Conservation (phyloP, 768 basidiomycete genomes). For the Daedaleopsis nitida region DNA sequence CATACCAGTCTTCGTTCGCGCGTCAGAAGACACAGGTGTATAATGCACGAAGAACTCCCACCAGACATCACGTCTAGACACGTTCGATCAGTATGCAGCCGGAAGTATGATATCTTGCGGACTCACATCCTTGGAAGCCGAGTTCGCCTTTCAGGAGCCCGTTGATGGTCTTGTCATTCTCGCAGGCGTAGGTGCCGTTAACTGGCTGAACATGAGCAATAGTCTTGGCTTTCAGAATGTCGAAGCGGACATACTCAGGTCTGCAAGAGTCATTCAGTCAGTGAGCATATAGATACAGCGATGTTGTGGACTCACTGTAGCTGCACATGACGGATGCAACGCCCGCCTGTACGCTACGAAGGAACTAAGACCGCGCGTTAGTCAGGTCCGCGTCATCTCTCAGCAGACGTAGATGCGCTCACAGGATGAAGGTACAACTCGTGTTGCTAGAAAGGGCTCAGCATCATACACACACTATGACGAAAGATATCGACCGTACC, state of each 20-base stretch:
- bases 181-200: constrained; percentile 73
- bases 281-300: not conserved
- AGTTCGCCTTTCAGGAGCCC: constrained; percentile 45
- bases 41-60: constrained; percentile 22
- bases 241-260: constrained; percentile 10
- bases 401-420: not conserved
- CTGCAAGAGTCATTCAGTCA: constrained; percentile 9
- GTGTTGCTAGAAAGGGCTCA: constrained; percentile 44
- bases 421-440: constrained; percentile 67
- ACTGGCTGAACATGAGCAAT: constrained; percentile 32
- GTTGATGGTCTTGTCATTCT: constrained; percentile 70
- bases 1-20: constrained; percentile 64
- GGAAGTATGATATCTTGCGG: too few species aligned
- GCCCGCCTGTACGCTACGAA: constrained; percentile 72
- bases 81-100: not conserved
- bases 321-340: constrained; percentile 75
- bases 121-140: constrained; percentile 43
- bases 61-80: constrained; percentile 31
- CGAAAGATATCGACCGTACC: not conserved
- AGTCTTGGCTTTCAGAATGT: not conserved
- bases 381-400: not conserved
- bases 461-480: not conserved
- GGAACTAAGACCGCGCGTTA: constrained; percentile 37
- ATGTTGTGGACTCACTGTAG: constrained; percentile 49
- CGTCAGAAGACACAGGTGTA: constrained; percentile 31